These are phyloP conservation scores for Knufia fluminis DNA, from an alignment of 2,329 filamentous ascomycete genomes.

Conservation along the genomic window DNA sequence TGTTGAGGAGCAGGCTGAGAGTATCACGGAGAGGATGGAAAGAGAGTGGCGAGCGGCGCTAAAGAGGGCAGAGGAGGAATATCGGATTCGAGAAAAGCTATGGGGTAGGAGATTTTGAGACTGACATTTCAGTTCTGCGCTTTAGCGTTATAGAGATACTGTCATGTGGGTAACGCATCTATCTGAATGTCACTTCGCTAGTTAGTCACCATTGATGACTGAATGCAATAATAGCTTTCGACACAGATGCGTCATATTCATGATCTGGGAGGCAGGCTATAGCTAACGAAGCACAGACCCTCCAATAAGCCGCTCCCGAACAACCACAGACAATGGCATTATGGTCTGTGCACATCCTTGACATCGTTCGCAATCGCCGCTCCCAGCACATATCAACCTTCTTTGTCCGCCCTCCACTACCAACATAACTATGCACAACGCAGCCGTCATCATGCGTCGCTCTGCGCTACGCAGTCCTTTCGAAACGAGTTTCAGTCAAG, in stretches of 20 bases:
- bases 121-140: background rate
- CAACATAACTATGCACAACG: no score
- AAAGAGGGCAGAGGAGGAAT: slow-evolving; percentile 22
- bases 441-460: no score
- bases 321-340: no score
- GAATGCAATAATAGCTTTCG: no score
- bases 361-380: background rate
- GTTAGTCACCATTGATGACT: no score
- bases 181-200: background rate
- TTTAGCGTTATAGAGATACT: background rate
- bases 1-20: slow-evolving; percentile 20
- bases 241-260: no score
- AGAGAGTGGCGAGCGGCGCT: slow-evolving; percentile 27
- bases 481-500: no score
- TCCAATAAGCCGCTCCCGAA: no score
- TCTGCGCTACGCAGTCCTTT: no score
- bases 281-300: no score
- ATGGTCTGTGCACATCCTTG: no score
- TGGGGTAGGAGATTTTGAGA: slow-evolving; percentile 19
- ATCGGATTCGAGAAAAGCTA: slow-evolving; percentile 20
- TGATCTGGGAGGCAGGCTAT: no score
- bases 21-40: slow-evolving; percentile 22
- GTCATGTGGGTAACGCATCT: background rate
- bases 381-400: background rate
- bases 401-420: background rate